Conservation (phyloP, 257 asterid species). For the Solanum piurae region DNA sequence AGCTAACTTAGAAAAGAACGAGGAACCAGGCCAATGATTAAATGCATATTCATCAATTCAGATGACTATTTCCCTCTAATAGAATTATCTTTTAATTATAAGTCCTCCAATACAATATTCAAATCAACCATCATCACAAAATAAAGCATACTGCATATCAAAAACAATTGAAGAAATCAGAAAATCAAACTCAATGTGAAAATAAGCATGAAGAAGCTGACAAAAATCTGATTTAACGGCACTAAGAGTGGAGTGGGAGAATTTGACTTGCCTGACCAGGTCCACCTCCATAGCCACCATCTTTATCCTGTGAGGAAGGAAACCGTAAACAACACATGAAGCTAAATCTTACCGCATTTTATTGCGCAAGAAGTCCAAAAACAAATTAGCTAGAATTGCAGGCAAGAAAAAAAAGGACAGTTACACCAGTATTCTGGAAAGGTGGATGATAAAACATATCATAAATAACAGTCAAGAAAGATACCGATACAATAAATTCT, state of each 20-base stretch:
- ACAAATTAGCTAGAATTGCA: neutral
- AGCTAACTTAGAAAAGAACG: neutral
- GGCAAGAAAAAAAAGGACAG: neutral
- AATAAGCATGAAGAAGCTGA: neutral
- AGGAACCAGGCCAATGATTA: neutral
- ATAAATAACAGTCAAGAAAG: neutral
- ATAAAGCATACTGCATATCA: neutral
- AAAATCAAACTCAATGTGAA: neutral
- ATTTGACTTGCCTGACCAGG: constrained; percentile 79
- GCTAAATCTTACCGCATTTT: neutral
- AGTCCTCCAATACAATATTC: neutral
- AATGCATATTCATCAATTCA: neutral
- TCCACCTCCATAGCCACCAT: constrained; percentile 99
- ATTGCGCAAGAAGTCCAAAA: neutral
- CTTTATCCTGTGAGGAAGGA: constrained; percentile 44
- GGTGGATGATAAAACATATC: neutral
- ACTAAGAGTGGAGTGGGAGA: neutral
- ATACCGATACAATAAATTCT: neutral
- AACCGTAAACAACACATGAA: constrained; percentile 1
- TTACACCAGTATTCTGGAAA: neutral
- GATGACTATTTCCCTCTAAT: neutral
- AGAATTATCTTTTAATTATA: neutral
- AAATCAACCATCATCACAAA: neutral
- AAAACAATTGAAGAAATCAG: neutral
- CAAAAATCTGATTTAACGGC: neutral